phyloP scores from a whole-genome alignment of 1,284 basidiomycete species.

The Ceratobasidium papillatum region DNA sequence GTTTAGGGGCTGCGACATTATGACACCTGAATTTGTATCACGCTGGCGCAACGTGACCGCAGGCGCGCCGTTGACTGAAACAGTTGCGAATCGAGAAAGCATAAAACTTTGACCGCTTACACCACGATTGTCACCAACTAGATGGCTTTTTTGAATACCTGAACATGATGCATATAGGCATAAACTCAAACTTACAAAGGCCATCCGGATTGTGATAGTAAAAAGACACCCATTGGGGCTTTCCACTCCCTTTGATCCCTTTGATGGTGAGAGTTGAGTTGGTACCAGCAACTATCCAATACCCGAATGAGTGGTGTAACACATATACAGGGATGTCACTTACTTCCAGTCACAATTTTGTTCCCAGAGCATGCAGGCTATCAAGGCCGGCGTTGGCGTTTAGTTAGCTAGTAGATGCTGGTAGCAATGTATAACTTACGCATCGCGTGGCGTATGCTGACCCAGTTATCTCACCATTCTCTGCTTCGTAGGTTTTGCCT shows the following conservation, averaged over 20 bases:
- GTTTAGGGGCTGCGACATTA: conserved; percentile 24
- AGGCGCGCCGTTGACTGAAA: conserved; percentile 31
- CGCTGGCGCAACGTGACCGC: conserved; percentile 13
- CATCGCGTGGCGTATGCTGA: conserved; percentile 25
- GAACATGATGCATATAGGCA: background rate
- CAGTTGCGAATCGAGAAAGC: conserved; percentile 18
- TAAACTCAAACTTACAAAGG: conserved; percentile 19
- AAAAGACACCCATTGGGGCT: conserved; percentile 33
- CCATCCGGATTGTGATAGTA: conserved; percentile 35
- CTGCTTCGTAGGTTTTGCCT: conserved; percentile 24
- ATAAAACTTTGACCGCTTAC: conserved; percentile 31
- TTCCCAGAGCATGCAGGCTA: conserved; percentile 37
- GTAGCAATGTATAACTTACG: conserved; percentile 1
- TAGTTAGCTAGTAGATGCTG: background rate
- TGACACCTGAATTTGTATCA: conserved; percentile 23
- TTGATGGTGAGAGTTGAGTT: conserved; percentile 32
- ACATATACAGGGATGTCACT: background rate
- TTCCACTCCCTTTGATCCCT: conserved; percentile 29
- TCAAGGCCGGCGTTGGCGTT: background rate
- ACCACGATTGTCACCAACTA: conserved; percentile 36
- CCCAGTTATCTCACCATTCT: conserved; percentile 8
- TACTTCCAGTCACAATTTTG: conserved; percentile 31
- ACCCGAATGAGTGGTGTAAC: background rate
- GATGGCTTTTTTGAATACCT: background rate
- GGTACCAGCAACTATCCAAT: background rate